These are phyloP conservation scores for Herpotrichia juniperi DNA, from an alignment of 2,329 filamentous ascomycete genomes.

Conservation along the genomic window DNA sequence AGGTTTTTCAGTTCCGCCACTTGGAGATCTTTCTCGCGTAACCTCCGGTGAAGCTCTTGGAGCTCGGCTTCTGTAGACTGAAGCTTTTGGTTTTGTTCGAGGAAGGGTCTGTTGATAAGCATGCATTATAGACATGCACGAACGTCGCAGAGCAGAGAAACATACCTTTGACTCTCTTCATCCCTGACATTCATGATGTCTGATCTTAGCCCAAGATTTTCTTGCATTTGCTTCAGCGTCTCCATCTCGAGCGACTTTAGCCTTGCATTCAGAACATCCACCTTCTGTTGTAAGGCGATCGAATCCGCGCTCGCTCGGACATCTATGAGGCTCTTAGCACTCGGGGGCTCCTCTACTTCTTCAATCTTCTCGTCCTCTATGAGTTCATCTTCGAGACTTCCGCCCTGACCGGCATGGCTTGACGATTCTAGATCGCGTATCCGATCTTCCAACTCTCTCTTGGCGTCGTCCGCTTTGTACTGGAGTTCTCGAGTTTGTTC, in stretches of 20 bases:
- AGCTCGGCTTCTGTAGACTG: slow-evolving; percentile 42
- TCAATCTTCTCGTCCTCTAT: slow-evolving; percentile 36
- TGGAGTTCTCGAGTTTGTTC: slow-evolving; percentile 56
- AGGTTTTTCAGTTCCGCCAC: slow-evolving; percentile 44
- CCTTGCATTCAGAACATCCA: slow-evolving; percentile 45
- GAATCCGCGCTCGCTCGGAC: slow-evolving; percentile 37
- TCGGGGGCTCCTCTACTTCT: slow-evolving; percentile 27
- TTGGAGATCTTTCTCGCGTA: slow-evolving; percentile 43
- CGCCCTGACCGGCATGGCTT: slow-evolving; percentile 30
- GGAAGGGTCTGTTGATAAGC: slow-evolving; percentile 33
- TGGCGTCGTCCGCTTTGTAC: slow-evolving; percentile 54
- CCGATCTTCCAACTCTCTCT: slow-evolving; percentile 54
- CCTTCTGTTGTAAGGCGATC: slow-evolving; percentile 47
- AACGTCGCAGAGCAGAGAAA: not conserved
- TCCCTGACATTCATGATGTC: slow-evolving; percentile 45
- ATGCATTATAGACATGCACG: not conserved
- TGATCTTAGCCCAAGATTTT: slow-evolving; percentile 46
- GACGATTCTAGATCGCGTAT: slow-evolving; percentile 50
- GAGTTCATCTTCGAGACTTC: slow-evolving; percentile 50
- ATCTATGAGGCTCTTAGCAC: slow-evolving; percentile 23
- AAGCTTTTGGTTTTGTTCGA: slow-evolving; percentile 47
- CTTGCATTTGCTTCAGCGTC: slow-evolving; percentile 50
- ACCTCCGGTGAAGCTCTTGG: slow-evolving; percentile 39
- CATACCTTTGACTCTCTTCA: slow-evolving; percentile 40
- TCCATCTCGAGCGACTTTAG: slow-evolving; percentile 46